Evolutionary conservation across 331 rosid genomes (phyloP), one percentile per base, ranked within the genome.

Genomic region (Arachis monticola): DNA sequence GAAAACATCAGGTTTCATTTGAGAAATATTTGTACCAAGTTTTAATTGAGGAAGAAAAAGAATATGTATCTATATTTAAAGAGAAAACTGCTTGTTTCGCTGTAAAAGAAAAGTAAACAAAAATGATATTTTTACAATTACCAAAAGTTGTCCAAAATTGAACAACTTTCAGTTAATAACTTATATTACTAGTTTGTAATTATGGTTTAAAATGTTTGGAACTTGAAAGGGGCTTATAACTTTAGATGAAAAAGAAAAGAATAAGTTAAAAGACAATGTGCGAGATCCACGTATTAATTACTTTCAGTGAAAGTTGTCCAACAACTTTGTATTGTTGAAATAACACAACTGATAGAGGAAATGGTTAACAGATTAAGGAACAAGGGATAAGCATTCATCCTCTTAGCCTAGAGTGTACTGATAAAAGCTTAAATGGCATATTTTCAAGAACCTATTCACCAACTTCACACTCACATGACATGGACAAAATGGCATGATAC

Each of bases 1-100:
- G 68, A 66, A 82, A 53, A 53, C 22, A 30, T 81, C 77, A 70
- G 50, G 50, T 86, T 77, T 64, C 57, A 71, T 72, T 60, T 68
- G 69, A 75, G 10, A 57, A 45, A 67, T 64, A 60, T 48, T 38
- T 5, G 3, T 10, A 47, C 63, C 12, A 61, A 50, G 58, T 12
- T 57, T 12, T n/a, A 5, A 41, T 42, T 60, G 60, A 53, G 69
- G 60, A 41, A 60, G 71, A 46, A 60, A 51, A 59, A 41, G 70
- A 27, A 42, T 45, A 52, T 14, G 8, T n/a, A 32, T 32, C 51
- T 1, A 60, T 38, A 41, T 61, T 10, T 61, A 12, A 62, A 62
- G 17, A 32, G 55, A 41, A 27, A 56, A 57, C 45, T 68, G 8
- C 31, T 62, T 13, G 31, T 62, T 60, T 53, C 58, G 31, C 13